Conservation (phyloP, 73 alveolate species). For the Paramecium tetraurelia region DNA sequence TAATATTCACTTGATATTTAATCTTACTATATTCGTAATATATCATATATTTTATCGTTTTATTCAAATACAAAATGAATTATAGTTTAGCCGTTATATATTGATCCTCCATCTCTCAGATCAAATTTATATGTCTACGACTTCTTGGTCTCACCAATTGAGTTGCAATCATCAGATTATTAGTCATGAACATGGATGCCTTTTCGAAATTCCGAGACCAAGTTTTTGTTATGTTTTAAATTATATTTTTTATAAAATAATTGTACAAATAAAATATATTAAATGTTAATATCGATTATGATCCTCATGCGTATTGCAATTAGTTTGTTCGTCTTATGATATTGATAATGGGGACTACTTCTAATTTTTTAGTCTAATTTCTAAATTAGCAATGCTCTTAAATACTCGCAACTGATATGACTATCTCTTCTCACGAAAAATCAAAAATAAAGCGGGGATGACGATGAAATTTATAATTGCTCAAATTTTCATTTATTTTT, state of each 20-base stretch:
- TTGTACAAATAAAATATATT: neutral
- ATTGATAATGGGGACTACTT: too few species aligned
- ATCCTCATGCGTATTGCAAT: neutral
- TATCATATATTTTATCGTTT: neutral
- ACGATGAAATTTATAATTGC: neutral
- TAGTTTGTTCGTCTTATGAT: too few species aligned
- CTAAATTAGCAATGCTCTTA: neutral
- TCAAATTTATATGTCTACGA: neutral
- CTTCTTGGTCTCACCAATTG: neutral
- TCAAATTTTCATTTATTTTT: neutral
- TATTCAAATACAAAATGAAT: neutral
- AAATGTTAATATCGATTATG: neutral
- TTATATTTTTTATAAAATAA: neutral
- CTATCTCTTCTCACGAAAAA: too few species aligned
- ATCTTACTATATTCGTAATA: neutral
- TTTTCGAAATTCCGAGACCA: neutral
- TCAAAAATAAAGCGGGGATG: neutral
- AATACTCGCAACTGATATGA: too few species aligned
- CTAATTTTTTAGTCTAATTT: too few species aligned
- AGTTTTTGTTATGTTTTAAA: neutral
- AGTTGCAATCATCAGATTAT: neutral
- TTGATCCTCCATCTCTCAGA: neutral
- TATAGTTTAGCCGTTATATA: neutral
- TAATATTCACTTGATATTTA: neutral
- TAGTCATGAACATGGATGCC: neutral